Conservation (phyloP, 2,329 filamentous ascomycete species). For the Talaromyces atroroseus region DNA sequence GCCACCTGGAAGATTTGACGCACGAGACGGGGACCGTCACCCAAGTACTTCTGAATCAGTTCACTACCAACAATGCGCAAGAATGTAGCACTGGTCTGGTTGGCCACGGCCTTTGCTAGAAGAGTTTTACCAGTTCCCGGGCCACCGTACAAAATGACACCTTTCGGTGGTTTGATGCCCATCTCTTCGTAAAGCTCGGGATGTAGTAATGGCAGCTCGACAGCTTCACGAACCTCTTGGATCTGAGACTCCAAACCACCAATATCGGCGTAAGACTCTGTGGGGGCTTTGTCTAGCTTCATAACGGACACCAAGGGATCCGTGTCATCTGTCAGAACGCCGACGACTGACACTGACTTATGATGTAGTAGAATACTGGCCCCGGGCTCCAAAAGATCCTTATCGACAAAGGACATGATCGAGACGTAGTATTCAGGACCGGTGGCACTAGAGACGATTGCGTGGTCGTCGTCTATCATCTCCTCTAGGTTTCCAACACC, state of each 20-base stretch:
- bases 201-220: slow-evolving; percentile 89
- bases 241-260: slow-evolving; percentile 93
- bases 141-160: slow-evolving; percentile 96
- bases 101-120: slow-evolving; percentile 93
- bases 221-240: slow-evolving; percentile 94
- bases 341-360: slow-evolving; percentile 96
- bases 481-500: slow-evolving; percentile 96
- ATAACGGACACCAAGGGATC: slow-evolving; percentile 96
- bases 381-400: slow-evolving; percentile 92
- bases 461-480: slow-evolving; percentile 98
- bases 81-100: slow-evolving; percentile 98
- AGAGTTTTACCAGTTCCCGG: slow-evolving; percentile 96
- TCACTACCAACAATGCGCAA: slow-evolving; percentile 94
- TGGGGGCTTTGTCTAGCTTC: slow-evolving; percentile 98
- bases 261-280: slow-evolving; percentile 97
- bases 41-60: slow-evolving; percentile 96
- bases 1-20: slow-evolving; percentile 88
- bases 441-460: slow-evolving; percentile 94
- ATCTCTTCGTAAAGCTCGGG: slow-evolving; percentile 99
- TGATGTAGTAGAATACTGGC: slow-evolving; percentile 93
- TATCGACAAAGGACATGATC: slow-evolving; percentile 99
- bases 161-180: slow-evolving; percentile 99
- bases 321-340: slow-evolving; percentile 91
- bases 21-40: slow-evolving; percentile 89
- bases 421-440: slow-evolving; percentile 98